Percentiles rank a stretch among this genome's conserved stretches.
phyloP scores from a whole-genome alignment of 75 land plant genomes.

The Isoetes taiwanensis region DNA sequence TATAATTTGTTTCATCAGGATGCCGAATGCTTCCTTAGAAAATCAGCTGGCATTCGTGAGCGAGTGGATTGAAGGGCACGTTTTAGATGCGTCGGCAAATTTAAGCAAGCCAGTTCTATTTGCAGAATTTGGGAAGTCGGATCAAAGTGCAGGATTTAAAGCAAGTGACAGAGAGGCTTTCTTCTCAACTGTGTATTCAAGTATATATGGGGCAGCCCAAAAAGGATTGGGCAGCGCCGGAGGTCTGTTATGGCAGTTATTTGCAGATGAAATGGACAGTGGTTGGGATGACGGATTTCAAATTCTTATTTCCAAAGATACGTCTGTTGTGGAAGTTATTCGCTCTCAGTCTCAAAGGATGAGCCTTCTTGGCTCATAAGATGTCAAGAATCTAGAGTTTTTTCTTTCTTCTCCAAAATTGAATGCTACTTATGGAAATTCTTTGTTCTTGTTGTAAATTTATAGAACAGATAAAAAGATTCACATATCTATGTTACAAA shows the following conservation, averaged over 20 bases:
- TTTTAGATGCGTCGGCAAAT: constrained; percentile 40
- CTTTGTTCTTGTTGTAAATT: no score
- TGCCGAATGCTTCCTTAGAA: constrained; percentile 31
- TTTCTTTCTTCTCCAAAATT: no score
- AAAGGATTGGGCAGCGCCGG: not conserved
- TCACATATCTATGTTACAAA: no score
- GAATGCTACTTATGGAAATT: no score
- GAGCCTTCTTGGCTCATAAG: no score
- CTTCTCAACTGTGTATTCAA: constrained; percentile 1
- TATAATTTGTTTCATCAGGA: no score
- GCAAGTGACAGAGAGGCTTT: no score
- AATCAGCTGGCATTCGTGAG: constrained; percentile 35
- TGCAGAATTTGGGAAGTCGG: constrained; percentile 61
- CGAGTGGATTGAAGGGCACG: constrained; percentile 64
- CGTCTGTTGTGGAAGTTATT: no score
- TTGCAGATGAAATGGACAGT: not conserved
- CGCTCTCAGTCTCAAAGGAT: no score
- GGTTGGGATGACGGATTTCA: constrained; percentile 4
- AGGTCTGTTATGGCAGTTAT: not conserved
- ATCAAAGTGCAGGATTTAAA: constrained; percentile 38
- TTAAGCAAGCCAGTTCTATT: constrained; percentile 47
- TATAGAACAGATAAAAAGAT: no score
- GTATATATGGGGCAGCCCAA: not conserved
- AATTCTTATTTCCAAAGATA: no score
- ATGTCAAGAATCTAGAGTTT: no score